Percentiles rank a stretch among this genome's conserved stretches.
phyloP scores from a whole-genome alignment of 805 yeast genomes.

The Cyberlindnera xylosilytica region DNA sequence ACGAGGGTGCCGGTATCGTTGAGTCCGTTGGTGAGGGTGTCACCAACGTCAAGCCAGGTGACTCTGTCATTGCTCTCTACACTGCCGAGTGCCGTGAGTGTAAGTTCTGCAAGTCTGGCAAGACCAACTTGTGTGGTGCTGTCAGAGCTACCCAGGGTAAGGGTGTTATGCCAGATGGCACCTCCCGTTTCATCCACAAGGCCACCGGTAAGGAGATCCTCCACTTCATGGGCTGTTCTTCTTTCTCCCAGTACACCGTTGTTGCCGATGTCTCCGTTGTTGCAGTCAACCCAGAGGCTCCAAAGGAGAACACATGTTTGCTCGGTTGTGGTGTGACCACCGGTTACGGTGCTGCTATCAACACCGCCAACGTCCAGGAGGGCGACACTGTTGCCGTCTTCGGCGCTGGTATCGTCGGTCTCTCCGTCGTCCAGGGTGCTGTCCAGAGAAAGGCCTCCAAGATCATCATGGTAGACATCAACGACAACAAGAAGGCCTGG shows the following conservation, averaged over 20 bases:
- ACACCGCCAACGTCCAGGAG: constrained; percentile 84
- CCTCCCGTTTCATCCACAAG: constrained; percentile 76
- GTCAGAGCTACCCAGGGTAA: constrained; percentile 97
- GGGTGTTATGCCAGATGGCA: constrained; percentile 99
- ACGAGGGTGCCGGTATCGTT: constrained; percentile 97
- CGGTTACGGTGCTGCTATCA: constrained; percentile 96
- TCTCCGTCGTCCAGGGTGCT: constrained; percentile 96
- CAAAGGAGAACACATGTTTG: constrained; percentile 82
- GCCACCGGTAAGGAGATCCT: constrained; percentile 74
- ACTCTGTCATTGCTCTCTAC: constrained; percentile 88
- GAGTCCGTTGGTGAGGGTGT: constrained; percentile 96
- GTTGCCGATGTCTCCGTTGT: constrained; percentile 97
- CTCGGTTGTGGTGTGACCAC: constrained; percentile 99
- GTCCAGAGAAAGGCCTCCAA: constrained; percentile 73
- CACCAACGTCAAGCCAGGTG: constrained; percentile 85
- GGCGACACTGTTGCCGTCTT: constrained; percentile 96
- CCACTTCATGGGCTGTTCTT: constrained; percentile 98
- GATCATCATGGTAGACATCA: constrained; percentile 84
- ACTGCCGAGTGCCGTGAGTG: constrained; percentile 97
- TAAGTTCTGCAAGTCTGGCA: constrained; percentile 90
- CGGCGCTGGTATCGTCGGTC: constrained; percentile 98
- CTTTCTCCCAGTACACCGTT: constrained; percentile 95
- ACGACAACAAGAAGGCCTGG: constrained; percentile 79
- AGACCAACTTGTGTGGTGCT: constrained; percentile 94
- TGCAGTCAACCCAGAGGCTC: constrained; percentile 81